These are phyloP conservation scores for Lactarius trivialis DNA, from an alignment of 768 basidiomycete species.

Conservation along the genomic window DNA sequence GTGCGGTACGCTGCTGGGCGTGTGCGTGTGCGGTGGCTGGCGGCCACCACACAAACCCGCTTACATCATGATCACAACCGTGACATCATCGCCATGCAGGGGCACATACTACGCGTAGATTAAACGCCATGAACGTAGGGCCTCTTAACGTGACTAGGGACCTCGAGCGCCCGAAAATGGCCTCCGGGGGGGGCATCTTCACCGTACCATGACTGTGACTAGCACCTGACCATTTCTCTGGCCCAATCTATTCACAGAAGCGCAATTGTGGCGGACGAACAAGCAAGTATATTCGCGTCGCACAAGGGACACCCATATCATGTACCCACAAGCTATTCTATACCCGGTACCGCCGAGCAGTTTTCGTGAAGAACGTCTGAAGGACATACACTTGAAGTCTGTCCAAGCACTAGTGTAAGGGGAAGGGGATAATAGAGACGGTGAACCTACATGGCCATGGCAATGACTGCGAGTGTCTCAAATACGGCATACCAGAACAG, in stretches of 20 bases:
- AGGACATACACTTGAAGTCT: slow-evolving; percentile 88
- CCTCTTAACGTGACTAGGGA: too few species aligned
- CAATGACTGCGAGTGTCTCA: slow-evolving; percentile 70
- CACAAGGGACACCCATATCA: background rate
- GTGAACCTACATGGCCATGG: slow-evolving; percentile 77
- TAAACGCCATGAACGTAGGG: background rate
- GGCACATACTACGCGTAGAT: too few species aligned
- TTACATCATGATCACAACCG: too few species aligned
- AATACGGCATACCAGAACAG: slow-evolving; percentile 91
- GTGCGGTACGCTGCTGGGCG: too few species aligned
- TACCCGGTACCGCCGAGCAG: slow-evolving; percentile 84
- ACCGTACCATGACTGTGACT: background rate
- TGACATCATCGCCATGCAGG: too few species aligned
- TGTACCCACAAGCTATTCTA: slow-evolving; percentile 32
- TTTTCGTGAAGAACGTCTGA: slow-evolving; percentile 95
- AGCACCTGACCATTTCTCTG: background rate
- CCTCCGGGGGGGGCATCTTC: background rate
- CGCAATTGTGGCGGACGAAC: background rate
- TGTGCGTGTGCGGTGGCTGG: too few species aligned
- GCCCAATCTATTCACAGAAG: background rate
- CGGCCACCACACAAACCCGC: too few species aligned
- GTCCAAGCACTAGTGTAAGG: slow-evolving; percentile 18
- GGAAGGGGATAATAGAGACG: background rate
- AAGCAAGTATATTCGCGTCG: background rate
- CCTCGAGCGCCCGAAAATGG: background rate